These are phyloP conservation scores for Erysimum cheiri DNA, from an alignment of 441 rosid species.

Conservation along the genomic window DNA sequence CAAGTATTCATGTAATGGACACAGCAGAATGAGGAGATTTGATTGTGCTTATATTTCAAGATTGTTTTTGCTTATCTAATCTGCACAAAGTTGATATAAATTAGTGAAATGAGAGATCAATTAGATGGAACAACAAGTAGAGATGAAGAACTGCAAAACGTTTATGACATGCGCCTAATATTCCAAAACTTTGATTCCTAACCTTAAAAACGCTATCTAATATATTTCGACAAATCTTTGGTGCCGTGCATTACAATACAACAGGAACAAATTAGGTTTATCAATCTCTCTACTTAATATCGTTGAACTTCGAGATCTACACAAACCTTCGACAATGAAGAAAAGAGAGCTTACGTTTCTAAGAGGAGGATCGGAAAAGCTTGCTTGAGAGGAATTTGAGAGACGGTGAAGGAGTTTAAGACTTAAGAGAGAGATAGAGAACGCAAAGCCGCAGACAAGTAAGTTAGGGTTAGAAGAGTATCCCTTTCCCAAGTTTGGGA, in stretches of 20 bases:
- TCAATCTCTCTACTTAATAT: not conserved
- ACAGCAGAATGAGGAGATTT: no score
- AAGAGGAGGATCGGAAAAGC: not conserved
- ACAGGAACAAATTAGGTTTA: not conserved
- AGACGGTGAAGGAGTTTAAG: not conserved
- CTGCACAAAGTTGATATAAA: conserved; percentile 24
- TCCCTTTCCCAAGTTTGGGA: not conserved
- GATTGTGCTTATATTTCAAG: conserved; percentile 81
- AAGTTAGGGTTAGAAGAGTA: not conserved
- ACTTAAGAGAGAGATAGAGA: not conserved
- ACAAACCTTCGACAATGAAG: not conserved
- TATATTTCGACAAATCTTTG: not conserved
- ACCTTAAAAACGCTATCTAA: not conserved
- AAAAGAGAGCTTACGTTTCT: not conserved
- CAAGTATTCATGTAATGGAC: no score
- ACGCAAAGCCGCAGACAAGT: not conserved
- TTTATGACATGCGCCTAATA: not conserved
- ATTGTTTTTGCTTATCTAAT: conserved; percentile 45
- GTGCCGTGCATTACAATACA: not conserved
- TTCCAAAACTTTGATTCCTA: not conserved
- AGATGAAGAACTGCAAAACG: not conserved
- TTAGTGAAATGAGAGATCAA: not conserved
- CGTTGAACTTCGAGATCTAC: not conserved
- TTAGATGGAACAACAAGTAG: not conserved
- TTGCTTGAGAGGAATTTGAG: not conserved